Percentiles rank a stretch among this genome's conserved stretches.
These are phyloP conservation scores for Suillus fuscotomentosus DNA, from an alignment of 768 basidiomycete species.

Conservation along the genomic window DNA sequence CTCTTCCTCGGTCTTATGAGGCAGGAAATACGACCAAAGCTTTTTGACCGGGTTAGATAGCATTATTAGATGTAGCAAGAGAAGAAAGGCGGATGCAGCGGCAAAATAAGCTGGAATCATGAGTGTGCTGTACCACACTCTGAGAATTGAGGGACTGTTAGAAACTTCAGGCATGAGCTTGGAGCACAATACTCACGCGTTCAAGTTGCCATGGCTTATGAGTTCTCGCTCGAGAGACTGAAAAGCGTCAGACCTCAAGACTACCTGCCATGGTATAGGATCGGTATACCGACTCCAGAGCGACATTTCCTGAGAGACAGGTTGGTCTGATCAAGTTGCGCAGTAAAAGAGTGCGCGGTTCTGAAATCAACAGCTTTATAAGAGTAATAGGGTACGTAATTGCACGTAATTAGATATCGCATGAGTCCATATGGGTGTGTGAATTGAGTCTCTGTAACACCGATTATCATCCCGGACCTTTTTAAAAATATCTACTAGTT, in stretches of 20 bases:
- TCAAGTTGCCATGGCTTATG: not conserved
- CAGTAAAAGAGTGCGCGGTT: not conserved
- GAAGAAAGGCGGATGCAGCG: slow-evolving; percentile 8
- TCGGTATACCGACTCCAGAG: slow-evolving; percentile 3
- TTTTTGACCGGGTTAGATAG: slow-evolving; percentile 9
- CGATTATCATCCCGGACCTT: no score
- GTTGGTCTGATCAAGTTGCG: not conserved
- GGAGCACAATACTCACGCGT: no score
- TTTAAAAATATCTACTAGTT: no score
- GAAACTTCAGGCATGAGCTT: not conserved
- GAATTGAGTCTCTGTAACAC: no score
- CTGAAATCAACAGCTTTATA: no score
- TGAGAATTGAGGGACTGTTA: not conserved
- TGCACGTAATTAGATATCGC: no score
- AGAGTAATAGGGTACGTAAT: no score
- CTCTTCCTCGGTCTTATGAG: not conserved
- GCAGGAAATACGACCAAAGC: not conserved
- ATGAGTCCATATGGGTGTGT: no score
- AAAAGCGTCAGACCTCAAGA: slow-evolving; percentile 1
- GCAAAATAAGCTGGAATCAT: slow-evolving; percentile 14
- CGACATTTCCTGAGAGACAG: slow-evolving; percentile 6
- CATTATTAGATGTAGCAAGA: slow-evolving; percentile 4
- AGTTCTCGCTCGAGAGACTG: not conserved
- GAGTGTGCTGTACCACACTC: slow-evolving; percentile 11
- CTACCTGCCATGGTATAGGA: slow-evolving; percentile 7